Conservation (phyloP, 495 filamentous ascomycete genomes). For the Apodospora peruviana region DNA sequence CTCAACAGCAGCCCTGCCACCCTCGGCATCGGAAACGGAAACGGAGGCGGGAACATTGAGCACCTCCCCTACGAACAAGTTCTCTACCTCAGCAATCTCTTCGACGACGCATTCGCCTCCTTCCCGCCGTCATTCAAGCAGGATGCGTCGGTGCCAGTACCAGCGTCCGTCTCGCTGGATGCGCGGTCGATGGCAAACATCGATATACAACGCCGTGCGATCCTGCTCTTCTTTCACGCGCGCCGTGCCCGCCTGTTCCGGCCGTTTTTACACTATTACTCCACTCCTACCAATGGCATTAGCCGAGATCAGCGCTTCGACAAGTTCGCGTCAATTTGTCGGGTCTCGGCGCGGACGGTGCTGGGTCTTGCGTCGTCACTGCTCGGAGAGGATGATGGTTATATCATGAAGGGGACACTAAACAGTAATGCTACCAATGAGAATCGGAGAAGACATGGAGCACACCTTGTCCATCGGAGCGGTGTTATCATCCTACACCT, state of each 20-base stretch:
- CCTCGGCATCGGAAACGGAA: too few relatives aligned
- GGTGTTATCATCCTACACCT: slow-evolving; percentile 6
- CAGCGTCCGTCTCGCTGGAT: too few relatives aligned
- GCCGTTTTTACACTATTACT: slow-evolving; percentile 13
- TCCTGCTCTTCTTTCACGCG: slow-evolving; percentile 12
- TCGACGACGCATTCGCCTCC: slow-evolving; percentile 8
- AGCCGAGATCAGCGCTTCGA: neutral
- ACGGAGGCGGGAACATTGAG: slow-evolving; percentile 13
- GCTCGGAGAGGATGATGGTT: neutral
- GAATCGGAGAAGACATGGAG: neutral
- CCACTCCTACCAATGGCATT: too few relatives aligned
- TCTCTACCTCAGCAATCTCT: slow-evolving; percentile 12
- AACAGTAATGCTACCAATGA: neutral
- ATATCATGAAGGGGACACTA: neutral
- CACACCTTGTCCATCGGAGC: neutral
- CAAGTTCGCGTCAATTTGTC: neutral
- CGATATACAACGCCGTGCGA: slow-evolving; percentile 13
- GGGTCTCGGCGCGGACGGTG: neutral
- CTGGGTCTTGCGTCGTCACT: neutral
- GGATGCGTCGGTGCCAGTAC: neutral
- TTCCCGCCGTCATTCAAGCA: slow-evolving; percentile 12
- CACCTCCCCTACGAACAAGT: slow-evolving; percentile 11
- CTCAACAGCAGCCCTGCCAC: neutral
- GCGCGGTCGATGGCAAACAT: slow-evolving; percentile 4
- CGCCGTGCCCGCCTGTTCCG: slow-evolving; percentile 19